Evolutionary conservation across 2,329 filamentous ascomycete species (phyloP).

Genomic region (Trichothecium roseum): DNA sequence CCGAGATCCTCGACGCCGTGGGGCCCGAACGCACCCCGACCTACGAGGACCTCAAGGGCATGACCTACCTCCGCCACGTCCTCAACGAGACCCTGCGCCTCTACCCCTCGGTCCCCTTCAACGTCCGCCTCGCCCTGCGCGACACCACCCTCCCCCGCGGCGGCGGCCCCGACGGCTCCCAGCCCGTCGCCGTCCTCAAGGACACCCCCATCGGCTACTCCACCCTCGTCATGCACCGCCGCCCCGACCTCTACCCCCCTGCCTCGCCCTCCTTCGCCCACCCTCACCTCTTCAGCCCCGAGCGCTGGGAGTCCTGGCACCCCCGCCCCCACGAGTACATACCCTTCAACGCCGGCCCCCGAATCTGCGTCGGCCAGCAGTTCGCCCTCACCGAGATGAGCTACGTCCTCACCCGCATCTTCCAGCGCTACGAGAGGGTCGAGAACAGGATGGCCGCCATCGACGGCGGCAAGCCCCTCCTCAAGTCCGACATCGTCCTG

Average conservation of each 20-base stretch:
- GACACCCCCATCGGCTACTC: constrained; percentile 57
- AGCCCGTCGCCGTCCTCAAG: constrained; percentile 56
- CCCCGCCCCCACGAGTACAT: constrained; percentile 62
- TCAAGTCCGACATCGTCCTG: constrained; percentile 51
- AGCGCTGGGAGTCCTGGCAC: constrained; percentile 55
- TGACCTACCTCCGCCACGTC: constrained; percentile 69
- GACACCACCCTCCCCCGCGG: constrained; percentile 69
- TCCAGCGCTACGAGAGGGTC: constrained; percentile 60
- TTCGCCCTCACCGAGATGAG: constrained; percentile 70
- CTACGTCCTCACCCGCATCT: constrained; percentile 61
- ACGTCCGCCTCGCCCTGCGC: constrained; percentile 59
- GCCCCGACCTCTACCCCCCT: constrained; percentile 49
- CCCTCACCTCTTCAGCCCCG: constrained; percentile 47
- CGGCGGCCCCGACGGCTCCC: constrained; percentile 51
- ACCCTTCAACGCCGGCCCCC: constrained; percentile 64
- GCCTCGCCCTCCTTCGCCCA: constrained; percentile 33
- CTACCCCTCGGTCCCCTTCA: constrained; percentile 71
- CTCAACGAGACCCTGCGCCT: constrained; percentile 71
- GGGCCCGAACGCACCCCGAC: constrained; percentile 54
- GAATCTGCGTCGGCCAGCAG: constrained; percentile 71
- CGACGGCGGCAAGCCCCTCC: constrained; percentile 40
- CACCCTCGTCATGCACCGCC: constrained; percentile 63
- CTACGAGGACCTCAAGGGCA: constrained; percentile 74
- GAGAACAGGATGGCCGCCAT: constrained; percentile 45
- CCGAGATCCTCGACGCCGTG: constrained; percentile 59